Conservation (phyloP, 345 rosid species). For the Stellera chamaejasme region DNA sequence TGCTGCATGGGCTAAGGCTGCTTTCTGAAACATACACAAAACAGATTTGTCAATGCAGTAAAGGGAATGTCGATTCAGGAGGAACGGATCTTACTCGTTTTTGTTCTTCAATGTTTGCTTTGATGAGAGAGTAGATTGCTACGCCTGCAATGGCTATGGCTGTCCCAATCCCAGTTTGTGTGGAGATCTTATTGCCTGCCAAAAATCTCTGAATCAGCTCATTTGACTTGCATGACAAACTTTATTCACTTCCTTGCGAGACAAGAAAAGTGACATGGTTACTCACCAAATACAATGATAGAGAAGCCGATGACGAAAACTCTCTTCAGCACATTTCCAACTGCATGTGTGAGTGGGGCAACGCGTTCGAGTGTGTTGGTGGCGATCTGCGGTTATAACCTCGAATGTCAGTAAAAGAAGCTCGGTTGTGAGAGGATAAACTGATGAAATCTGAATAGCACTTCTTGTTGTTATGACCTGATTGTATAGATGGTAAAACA, state of each 20-base stretch:
- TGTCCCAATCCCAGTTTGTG: slow-evolving; percentile 47
- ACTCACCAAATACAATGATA: slow-evolving; percentile 36
- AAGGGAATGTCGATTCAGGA: not conserved
- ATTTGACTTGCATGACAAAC: not conserved
- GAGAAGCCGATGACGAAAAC: slow-evolving; percentile 50
- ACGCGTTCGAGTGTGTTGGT: slow-evolving; percentile 45
- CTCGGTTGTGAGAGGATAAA: not conserved
- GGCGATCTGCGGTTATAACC: slow-evolving; percentile 32
- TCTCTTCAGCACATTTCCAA: slow-evolving; percentile 43
- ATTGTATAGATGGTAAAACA: slow-evolving; percentile 50
- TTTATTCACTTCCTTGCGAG: not conserved
- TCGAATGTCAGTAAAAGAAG: slow-evolving; percentile 1
- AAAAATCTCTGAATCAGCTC: not conserved
- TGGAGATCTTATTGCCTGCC: slow-evolving; percentile 43
- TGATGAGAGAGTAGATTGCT: slow-evolving; percentile 37
- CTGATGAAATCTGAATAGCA: not conserved
- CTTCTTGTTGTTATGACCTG: slow-evolving; percentile 18
- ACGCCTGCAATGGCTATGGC: slow-evolving; percentile 45
- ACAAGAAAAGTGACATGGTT: not conserved
- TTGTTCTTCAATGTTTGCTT: slow-evolving; percentile 43
- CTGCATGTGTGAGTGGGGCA: slow-evolving; percentile 50
- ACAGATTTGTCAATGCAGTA: no score
- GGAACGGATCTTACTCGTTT: slow-evolving; percentile 24
- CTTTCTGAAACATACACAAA: slow-evolving; percentile 22
- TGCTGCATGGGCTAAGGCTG: slow-evolving; percentile 17